These are phyloP conservation scores for Daldinia loculata DNA, from an alignment of 495 filamentous ascomycete species.

Conservation along the genomic window DNA sequence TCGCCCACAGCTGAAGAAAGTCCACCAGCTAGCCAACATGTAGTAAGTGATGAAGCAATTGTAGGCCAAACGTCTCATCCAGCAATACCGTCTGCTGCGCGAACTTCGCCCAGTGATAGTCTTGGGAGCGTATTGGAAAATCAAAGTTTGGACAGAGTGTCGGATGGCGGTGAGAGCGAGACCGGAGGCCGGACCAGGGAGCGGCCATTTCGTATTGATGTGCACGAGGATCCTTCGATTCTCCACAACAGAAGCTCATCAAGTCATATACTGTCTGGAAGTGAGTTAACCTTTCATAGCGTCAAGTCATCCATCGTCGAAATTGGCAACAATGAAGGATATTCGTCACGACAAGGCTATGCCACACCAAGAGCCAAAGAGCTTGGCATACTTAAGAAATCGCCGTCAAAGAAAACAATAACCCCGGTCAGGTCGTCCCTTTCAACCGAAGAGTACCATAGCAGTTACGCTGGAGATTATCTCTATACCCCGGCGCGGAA, in stretches of 20 bases:
- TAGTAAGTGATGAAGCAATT: background rate
- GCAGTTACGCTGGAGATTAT: slow-evolving; percentile 3
- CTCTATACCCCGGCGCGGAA: background rate
- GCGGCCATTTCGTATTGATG: background rate
- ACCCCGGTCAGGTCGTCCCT: slow-evolving; percentile 18
- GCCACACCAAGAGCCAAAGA: slow-evolving; percentile 5
- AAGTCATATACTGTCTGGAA: slow-evolving; percentile 11
- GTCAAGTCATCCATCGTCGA: slow-evolving; percentile 15
- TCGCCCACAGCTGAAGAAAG: slow-evolving; percentile 50
- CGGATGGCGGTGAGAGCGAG: slow-evolving; percentile 4
- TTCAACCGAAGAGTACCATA: slow-evolving; percentile 9
- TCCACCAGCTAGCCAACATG: slow-evolving; percentile 7
- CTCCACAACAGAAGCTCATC: background rate
- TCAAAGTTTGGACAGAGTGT: background rate
- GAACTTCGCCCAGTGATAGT: slow-evolving; percentile 1
- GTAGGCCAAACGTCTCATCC: background rate
- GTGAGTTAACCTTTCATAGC: slow-evolving; percentile 24
- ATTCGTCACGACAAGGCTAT: background rate
- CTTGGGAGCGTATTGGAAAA: background rate
- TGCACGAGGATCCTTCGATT: background rate
- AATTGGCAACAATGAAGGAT: slow-evolving; percentile 8
- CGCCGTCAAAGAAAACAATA: background rate
- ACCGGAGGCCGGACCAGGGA: background rate
- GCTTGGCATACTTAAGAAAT: background rate
- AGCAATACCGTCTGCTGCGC: background rate